Evolutionary conservation across 768 basidiomycete species (phyloP).

Genomic region (Harrya chromipes): DNA sequence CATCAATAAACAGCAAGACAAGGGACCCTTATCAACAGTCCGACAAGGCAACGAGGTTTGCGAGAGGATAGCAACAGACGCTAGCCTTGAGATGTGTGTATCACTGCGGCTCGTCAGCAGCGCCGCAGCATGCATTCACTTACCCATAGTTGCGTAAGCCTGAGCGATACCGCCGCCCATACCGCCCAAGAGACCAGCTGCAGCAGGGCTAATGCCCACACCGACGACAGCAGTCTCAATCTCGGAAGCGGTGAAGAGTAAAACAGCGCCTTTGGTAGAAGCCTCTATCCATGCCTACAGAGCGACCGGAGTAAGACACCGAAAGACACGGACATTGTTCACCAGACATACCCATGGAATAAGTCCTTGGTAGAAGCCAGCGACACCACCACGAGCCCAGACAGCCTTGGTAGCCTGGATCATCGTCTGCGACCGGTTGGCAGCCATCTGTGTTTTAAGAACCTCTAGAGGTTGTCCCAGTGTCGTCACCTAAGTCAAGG

Average conservation of each 20-base stretch:
- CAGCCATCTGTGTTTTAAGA: conserved; percentile 99
- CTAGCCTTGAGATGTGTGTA: conserved; percentile 20
- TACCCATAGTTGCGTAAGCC: conserved; percentile 99
- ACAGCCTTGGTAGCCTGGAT: conserved; percentile 77
- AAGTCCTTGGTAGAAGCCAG: conserved; percentile 95
- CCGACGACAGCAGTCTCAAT: conserved; percentile 68
- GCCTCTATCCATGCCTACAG: conserved; percentile 97
- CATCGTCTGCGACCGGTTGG: conserved; percentile 92
- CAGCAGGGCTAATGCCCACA: conserved; percentile 74
- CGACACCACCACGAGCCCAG: conserved; percentile 86
- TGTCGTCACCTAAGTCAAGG: conserved; percentile 75
- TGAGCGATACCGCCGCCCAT: conserved; percentile 98
- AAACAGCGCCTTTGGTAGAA: conserved; percentile 95
- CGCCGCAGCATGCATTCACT: conserved; percentile 29
- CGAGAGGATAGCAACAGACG: conserved; percentile 14
- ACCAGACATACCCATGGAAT: conserved; percentile 86
- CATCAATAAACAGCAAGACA: conserved; percentile 6
- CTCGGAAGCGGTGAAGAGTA: conserved; percentile 95
- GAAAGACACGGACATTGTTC: neutral
- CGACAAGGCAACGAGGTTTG: conserved; percentile 11
- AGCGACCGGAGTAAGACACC: neutral
- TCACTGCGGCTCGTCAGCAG: conserved; percentile 12
- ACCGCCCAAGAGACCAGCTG: conserved; percentile 88
- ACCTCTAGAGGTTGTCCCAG: conserved; percentile 98
- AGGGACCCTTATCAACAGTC: neutral